These are phyloP conservation scores for Diaporthe humulicola DNA, from an alignment of 2,329 filamentous ascomycete genomes.

Conservation along the genomic window DNA sequence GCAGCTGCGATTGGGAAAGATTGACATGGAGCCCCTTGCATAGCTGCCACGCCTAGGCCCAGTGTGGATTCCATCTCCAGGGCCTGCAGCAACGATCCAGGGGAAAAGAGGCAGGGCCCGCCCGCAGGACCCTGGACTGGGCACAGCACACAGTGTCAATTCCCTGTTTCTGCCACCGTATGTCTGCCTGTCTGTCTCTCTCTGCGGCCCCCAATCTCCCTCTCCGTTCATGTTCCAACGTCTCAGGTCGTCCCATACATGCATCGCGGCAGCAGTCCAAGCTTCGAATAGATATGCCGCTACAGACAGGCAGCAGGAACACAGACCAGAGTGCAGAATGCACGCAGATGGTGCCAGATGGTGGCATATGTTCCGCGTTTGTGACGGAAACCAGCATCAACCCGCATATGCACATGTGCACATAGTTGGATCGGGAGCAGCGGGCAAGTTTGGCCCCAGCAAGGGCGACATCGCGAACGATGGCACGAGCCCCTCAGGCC, in stretches of 20 bases:
- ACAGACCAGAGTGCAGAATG: background rate
- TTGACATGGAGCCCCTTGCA: slow-evolving; percentile 32
- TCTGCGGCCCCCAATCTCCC: background rate
- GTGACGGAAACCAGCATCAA: slow-evolving; percentile 5
- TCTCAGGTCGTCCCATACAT: background rate
- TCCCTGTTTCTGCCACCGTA: background rate
- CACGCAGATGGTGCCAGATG: background rate
- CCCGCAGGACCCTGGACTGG: slow-evolving; percentile 4
- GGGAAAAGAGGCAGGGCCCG: slow-evolving; percentile 16
- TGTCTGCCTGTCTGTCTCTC: background rate
- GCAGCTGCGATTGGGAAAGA: slow-evolving; percentile 10
- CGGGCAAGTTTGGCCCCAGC: slow-evolving; percentile 7
- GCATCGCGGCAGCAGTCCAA: background rate
- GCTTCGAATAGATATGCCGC: background rate
- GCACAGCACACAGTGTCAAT: background rate
- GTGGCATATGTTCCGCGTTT: background rate
- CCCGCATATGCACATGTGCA: slow-evolving; percentile 1
- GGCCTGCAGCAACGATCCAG: slow-evolving; percentile 33
- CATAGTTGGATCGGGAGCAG: background rate
- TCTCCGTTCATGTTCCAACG: background rate
- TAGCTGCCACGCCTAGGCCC: slow-evolving; percentile 24
- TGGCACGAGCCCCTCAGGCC: slow-evolving; percentile 27
- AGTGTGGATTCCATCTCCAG: slow-evolving; percentile 14
- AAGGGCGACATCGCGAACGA: slow-evolving; percentile 6
- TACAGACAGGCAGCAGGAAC: background rate